These are phyloP conservation scores for Podospora comata DNA, from an alignment of 495 filamentous ascomycete genomes.

Conservation along the genomic window DNA sequence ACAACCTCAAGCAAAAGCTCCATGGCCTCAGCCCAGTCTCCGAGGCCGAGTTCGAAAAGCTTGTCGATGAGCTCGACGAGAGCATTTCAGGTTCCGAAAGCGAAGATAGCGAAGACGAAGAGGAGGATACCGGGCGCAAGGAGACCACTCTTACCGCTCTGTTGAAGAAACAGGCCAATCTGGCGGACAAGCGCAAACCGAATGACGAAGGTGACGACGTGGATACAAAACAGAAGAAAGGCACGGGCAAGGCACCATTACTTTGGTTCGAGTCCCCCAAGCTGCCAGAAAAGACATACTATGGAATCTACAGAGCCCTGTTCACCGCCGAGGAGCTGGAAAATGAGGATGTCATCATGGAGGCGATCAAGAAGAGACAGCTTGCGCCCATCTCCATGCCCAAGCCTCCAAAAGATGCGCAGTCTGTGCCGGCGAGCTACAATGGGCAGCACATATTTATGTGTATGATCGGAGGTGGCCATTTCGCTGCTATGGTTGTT, in stretches of 20 bases:
- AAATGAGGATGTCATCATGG: constrained; percentile 58
- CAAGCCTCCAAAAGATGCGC: constrained; percentile 48
- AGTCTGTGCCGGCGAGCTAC: constrained; percentile 46
- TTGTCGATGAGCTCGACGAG: constrained; percentile 79
- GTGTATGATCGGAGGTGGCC: constrained; percentile 97
- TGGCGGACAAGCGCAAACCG: constrained; percentile 47
- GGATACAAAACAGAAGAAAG: constrained; percentile 48
- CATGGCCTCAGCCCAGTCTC: constrained; percentile 63
- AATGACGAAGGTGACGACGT: constrained; percentile 44
- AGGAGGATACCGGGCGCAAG: constrained; percentile 44
- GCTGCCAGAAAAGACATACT: constrained; percentile 71
- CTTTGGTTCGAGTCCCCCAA: constrained; percentile 79
- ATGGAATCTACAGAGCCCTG: constrained; percentile 81
- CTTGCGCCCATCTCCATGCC: constrained; percentile 59
- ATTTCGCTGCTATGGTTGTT: constrained; percentile 95
- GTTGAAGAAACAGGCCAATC: constrained; percentile 76
- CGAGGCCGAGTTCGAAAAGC: constrained; percentile 77
- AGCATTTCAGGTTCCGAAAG: constrained; percentile 82
- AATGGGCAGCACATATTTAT: constrained; percentile 82
- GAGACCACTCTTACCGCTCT: constrained; percentile 66
- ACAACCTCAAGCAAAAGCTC: constrained; percentile 89
- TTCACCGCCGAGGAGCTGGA: constrained; percentile 70
- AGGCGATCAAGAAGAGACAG: constrained; percentile 71
- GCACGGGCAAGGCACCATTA: constrained; percentile 67
- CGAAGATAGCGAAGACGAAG: constrained; percentile 51